Base-by-base conservation (phyloP, 2,329 filamentous ascomycete species). In the Cercospora zeina region DNA sequence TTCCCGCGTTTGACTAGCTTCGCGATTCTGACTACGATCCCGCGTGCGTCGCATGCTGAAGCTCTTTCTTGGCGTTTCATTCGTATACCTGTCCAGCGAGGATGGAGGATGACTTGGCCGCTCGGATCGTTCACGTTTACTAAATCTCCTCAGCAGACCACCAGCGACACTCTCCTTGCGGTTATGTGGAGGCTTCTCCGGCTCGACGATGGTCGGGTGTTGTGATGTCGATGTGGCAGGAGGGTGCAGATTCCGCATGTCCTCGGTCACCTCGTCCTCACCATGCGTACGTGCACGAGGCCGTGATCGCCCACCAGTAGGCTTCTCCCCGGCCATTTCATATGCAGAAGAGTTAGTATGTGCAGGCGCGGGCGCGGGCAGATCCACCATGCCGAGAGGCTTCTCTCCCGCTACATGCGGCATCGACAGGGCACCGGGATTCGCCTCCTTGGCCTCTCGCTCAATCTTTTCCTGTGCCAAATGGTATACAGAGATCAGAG, bases 391-490 rank as follows among this genome's bases (percentile, higher is more conserved):
- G 67, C 84, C 81, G 55, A 88, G 75, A 7, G 83, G 78, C 59
- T 81, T 80, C 55, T 89, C 83, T 45, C 81, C 80, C 24, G 86
- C 78, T 47, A 80, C 78, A 37, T 81, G 81, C 14, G 85, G 84
- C 71, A 88, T 79, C 19, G 80, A 80, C 30, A 83, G 72, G 60
- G 83, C 83, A 21, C 86, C 84, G 54, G 87, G 84, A 63, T 86
- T 87, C 37, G 78, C 75, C 68, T 86, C 83, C 24, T 79, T 73
- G 50, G 80, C 77, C 71, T 97, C 93, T 36, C 91, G 87, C 54
- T 96, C 91, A 66, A 91, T 86, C 78, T 97, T 97, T 79, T 99
- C 95, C 68, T 87, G 88, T n/a, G 96, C 95, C 2, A 99, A 84
- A 71, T 96, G 96, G 76, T 99, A 99, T 13, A 99, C 88, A 1